A percentile compares a stretch with the other conserved stretches of the same genome.
Evolutionary conservation across 2,329 filamentous ascomycete species (phyloP).

Genomic region (Purpureocillium takamizusanense): DNA sequence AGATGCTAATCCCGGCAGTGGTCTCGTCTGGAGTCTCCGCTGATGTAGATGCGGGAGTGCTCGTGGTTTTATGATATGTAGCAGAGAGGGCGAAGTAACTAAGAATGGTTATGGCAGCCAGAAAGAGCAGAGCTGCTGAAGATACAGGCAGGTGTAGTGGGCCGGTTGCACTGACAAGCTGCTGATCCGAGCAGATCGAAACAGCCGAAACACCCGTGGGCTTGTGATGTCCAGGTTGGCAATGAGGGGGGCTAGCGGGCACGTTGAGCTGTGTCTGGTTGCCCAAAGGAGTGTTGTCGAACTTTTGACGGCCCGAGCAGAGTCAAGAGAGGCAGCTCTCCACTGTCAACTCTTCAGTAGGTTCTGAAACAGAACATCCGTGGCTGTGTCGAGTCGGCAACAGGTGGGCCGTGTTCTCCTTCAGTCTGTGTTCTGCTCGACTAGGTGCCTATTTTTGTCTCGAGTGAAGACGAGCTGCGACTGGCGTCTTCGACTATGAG

Average conservation of each 20-base stretch:
- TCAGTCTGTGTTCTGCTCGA: background rate
- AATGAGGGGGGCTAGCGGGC: constrained; percentile 1
- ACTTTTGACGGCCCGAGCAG: constrained; percentile 11
- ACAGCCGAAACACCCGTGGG: constrained; percentile 11
- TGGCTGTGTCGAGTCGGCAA: constrained; percentile 5
- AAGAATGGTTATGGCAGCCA: background rate
- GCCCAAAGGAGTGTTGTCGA: constrained; percentile 4
- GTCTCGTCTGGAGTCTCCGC: too few species aligned
- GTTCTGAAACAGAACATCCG: constrained; percentile 11
- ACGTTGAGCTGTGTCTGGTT: constrained; percentile 2
- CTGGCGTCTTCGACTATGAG: constrained; percentile 6
- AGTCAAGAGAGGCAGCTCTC: constrained; percentile 5
- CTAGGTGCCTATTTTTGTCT: background rate
- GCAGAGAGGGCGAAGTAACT: background rate
- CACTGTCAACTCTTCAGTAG: constrained; percentile 4
- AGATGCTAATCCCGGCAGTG: too few species aligned
- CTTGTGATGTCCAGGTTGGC: constrained; percentile 3
- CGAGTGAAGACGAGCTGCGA: background rate
- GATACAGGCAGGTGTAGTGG: constrained; percentile 8
- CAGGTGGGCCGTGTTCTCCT: background rate
- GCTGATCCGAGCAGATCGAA: constrained; percentile 9
- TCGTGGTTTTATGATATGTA: too few species aligned
- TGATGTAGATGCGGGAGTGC: too few species aligned
- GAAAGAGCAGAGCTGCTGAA: constrained; percentile 4
- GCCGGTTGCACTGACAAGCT: constrained; percentile 8